Evolutionary conservation across 768 basidiomycete genomes (phyloP), one percentile per base, ranked within the genome.

Genomic region (Lentinula aciculospora): DNA sequence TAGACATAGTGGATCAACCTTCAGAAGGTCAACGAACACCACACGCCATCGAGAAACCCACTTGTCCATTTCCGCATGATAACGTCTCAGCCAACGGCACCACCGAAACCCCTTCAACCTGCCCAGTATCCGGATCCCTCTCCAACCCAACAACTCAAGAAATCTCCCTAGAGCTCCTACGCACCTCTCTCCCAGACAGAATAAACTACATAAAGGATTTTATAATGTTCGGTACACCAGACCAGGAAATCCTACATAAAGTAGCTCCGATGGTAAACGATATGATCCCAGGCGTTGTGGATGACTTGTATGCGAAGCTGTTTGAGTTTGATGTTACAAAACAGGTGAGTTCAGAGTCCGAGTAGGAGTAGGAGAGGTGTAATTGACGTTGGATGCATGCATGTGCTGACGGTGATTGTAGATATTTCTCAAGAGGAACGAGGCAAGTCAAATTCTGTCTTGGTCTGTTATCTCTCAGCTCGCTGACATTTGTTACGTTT

Each of bases 131-230:
- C 17, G 21, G 40, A n/a, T 42, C 40, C 7, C 1, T 13, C 15
- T 21, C 32, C 10, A 48, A 15, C 32, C 17, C 34, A 23, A 39
- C 31, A 19, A 59, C 49, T 21, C 58, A 59, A 54, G 58, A 59
- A 46, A 32, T 59, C 3, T 51, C 53, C 21, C 51, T 51, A 25
- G 40, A 32, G 1, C 51, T 59, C 13, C 49, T 59, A 0, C 36
- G 58, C 61, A 47, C 57, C 15, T 70, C 71, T 4, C 60, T 73
- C 17, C 53, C 63, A 29, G 58, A 66, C 65, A 74, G 78, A 17
- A 65, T 79, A 21, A 64, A 70, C 28, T 81, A 81, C 62, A 67
- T 78, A 10, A 75, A 74, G 44, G 71, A 75, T 56, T 81, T 81
- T 64, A 69, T 80, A 40, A 70, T 67, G 29, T 80, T 79, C 65